Evolutionary conservation across 306 rosid species (phyloP).

Genomic region (Elaeagnus macrophylla): DNA sequence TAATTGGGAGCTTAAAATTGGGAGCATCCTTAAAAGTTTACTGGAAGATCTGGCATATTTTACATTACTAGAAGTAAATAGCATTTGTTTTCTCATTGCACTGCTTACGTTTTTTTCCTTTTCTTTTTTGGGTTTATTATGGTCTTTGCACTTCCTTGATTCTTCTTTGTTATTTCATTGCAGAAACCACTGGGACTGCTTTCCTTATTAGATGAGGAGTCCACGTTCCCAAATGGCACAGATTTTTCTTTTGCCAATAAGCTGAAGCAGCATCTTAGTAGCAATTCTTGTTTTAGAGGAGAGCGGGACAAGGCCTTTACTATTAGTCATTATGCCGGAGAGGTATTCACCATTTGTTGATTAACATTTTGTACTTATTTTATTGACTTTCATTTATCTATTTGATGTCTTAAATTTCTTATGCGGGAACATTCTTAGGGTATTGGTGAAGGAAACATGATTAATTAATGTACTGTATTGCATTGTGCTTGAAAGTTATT

Average conservation of each 20-base stretch:
- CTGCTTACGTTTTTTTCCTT: neutral
- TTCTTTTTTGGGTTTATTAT: neutral
- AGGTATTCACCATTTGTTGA: constrained; percentile 49
- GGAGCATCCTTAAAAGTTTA: no score
- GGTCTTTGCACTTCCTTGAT: constrained; percentile 12
- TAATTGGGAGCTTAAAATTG: no score
- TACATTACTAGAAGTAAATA: no score
- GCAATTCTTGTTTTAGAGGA: constrained; percentile 81
- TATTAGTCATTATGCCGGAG: constrained; percentile 94
- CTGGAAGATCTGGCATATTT: no score
- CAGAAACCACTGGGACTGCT: constrained; percentile 97
- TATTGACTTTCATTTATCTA: constrained; percentile 9
- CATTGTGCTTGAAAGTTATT: no score
- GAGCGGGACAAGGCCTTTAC: constrained; percentile 81
- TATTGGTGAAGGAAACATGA: no score
- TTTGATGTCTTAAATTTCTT: neutral
- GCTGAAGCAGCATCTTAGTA: constrained; percentile 83
- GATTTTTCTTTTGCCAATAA: constrained; percentile 90
- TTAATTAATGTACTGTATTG: no score
- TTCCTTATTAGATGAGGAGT: constrained; percentile 91
- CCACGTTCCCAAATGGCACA: constrained; percentile 94
- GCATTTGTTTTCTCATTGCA: no score
- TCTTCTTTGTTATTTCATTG: constrained; percentile 16
- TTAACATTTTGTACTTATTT: neutral
- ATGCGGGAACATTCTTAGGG: no score